phyloP scores from a whole-genome alignment of 169 alveolate genomes.

The Babesia sp. region DNA sequence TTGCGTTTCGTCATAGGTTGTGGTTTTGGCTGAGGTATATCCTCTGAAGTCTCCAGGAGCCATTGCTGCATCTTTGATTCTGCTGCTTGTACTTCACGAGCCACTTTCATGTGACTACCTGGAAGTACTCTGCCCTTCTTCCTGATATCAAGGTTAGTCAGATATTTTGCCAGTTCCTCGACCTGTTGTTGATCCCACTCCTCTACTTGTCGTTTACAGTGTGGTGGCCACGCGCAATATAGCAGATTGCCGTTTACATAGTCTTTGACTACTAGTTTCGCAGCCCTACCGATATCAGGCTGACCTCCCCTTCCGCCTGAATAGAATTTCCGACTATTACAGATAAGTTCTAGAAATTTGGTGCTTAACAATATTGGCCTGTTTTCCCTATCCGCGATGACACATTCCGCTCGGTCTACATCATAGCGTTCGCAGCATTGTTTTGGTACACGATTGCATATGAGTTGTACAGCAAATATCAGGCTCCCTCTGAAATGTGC shows the following conservation, averaged over 20 bases:
- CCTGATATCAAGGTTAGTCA: background rate
- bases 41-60: slow-evolving; percentile 34
- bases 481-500: slow-evolving; percentile 92
- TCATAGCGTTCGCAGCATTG: slow-evolving; percentile 74
- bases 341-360: slow-evolving; percentile 80
- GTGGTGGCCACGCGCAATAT: slow-evolving; percentile 73
- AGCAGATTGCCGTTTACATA: slow-evolving; percentile 91
- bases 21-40: slow-evolving; percentile 25
- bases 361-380: slow-evolving; percentile 71
- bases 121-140: background rate
- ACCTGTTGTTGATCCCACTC: background rate
- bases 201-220: background rate
- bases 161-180: background rate
- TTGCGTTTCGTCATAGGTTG: slow-evolving; percentile 59
- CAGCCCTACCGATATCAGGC: slow-evolving; percentile 92
- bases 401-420: slow-evolving; percentile 48
- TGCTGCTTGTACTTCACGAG: slow-evolving; percentile 11
- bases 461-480: slow-evolving; percentile 89
- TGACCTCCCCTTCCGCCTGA: slow-evolving; percentile 92
- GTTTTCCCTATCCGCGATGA: slow-evolving; percentile 17
- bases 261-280: slow-evolving; percentile 91
- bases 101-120: slow-evolving; percentile 3
- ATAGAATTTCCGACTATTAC: slow-evolving; percentile 76
- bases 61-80: slow-evolving; percentile 56
- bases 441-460: slow-evolving; percentile 90